Percentiles rank a stretch among this genome's conserved stretches.
Evolutionary conservation across 2,329 filamentous ascomycete species (phyloP).

Genomic region (Colletotrichum shisoi): DNA sequence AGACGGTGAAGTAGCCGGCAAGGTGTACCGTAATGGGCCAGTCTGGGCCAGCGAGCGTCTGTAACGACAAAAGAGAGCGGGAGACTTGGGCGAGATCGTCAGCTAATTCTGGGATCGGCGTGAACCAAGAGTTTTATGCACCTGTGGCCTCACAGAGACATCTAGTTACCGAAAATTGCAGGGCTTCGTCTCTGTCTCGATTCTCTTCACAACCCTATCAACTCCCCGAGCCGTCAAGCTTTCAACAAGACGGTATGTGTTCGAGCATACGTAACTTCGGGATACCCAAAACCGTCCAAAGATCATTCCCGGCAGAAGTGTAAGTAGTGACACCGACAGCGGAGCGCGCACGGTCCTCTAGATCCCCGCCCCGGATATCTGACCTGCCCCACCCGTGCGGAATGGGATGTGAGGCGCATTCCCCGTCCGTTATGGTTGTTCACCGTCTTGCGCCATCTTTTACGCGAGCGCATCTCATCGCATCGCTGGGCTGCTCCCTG

Average conservation of each 20-base stretch:
- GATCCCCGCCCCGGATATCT: neutral
- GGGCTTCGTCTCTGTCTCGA: neutral
- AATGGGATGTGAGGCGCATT: conserved; percentile 32
- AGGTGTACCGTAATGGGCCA: neutral
- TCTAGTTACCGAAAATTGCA: neutral
- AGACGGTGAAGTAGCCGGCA: conserved; percentile 4
- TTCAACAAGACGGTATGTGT: neutral
- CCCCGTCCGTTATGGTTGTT: conserved; percentile 1
- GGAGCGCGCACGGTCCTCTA: conserved; percentile 7
- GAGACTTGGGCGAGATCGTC: neutral
- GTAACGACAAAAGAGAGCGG: neutral
- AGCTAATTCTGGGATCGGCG: neutral
- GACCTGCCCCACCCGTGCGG: conserved; percentile 15
- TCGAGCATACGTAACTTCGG: conserved; percentile 1
- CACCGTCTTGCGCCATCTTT: conserved; percentile 17
- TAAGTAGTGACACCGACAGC: conserved; percentile 24
- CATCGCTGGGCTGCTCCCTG: neutral
- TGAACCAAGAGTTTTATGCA: neutral
- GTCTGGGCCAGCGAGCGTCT: neutral
- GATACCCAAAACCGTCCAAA: neutral
- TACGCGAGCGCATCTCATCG: conserved; percentile 17
- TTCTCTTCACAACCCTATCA: neutral
- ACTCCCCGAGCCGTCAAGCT: neutral
- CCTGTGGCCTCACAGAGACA: neutral
- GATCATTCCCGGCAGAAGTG: neutral